Conservation (phyloP, 257 asterid genomes). For the Orobanche coerulescens region DNA sequence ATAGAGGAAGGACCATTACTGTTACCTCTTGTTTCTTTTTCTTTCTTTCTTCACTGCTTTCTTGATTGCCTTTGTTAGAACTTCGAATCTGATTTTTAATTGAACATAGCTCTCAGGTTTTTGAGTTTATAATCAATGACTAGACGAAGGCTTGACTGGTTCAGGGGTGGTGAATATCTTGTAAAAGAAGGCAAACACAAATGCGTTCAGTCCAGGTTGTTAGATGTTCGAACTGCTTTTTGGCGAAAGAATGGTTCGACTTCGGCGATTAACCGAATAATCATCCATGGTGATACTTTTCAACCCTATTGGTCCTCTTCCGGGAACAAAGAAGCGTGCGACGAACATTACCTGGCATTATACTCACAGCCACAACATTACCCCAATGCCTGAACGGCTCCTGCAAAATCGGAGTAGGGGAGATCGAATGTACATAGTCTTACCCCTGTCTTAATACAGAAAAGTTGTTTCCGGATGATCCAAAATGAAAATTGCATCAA, state of each 20-base stretch:
- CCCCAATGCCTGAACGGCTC: too few relatives aligned
- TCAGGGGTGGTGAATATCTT: constrained; percentile 27
- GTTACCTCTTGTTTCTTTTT: not conserved
- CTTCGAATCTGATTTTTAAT: not conserved
- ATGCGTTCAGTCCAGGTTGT: constrained; percentile 18
- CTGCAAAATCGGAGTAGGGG: too few relatives aligned
- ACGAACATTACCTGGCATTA: too few relatives aligned
- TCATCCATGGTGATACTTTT: not conserved
- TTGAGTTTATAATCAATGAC: not conserved
- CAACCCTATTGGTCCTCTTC: not conserved
- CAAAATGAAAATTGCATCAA: too few relatives aligned
- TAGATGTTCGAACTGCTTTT: constrained; percentile 1
- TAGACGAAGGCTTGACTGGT: constrained; percentile 24
- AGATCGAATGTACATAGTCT: too few relatives aligned
- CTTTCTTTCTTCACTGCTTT: not conserved
- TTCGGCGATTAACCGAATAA: constrained; percentile 16
- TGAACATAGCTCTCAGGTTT: not conserved
- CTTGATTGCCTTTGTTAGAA: not conserved
- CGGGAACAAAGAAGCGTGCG: too few relatives aligned
- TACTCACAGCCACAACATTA: too few relatives aligned
- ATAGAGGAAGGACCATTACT: constrained; percentile 64
- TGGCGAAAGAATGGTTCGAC: not conserved
- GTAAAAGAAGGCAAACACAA: constrained; percentile 33
- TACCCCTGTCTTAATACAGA: too few relatives aligned
- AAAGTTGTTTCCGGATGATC: too few relatives aligned